These are phyloP conservation scores for Phytophthora sp. DNA, from an alignment of 352 stramenopile species.

Conservation along the genomic window DNA sequence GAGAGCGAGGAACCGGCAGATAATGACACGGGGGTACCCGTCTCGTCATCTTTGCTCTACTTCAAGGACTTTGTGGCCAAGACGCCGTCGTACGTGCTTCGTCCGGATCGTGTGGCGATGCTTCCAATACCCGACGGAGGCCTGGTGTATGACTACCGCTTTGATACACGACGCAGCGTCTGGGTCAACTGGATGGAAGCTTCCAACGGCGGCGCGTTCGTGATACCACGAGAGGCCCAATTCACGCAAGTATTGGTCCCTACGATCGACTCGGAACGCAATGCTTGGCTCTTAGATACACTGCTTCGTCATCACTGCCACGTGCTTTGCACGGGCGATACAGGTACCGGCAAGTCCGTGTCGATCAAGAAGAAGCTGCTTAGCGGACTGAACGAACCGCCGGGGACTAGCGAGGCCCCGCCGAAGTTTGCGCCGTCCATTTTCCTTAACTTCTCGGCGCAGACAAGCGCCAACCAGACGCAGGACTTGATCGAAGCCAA, in stretches of 20 bases:
- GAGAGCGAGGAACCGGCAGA: slow-evolving; percentile 30
- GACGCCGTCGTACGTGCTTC: slow-evolving; percentile 71
- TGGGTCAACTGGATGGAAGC: slow-evolving; percentile 87
- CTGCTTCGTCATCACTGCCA: slow-evolving; percentile 90
- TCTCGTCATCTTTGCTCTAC: slow-evolving; percentile 41
- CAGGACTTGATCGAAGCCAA: slow-evolving; percentile 95
- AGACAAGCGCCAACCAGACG: slow-evolving; percentile 94
- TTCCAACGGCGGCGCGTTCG: slow-evolving; percentile 40
- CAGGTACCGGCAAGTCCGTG: slow-evolving; percentile 94
- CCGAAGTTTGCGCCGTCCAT: slow-evolving; percentile 79
- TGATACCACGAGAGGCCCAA: slow-evolving; percentile 73
- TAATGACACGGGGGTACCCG: slow-evolving; percentile 30
- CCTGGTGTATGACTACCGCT: slow-evolving; percentile 92
- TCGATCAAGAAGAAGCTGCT: slow-evolving; percentile 94
- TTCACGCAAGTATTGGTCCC: slow-evolving; percentile 93
- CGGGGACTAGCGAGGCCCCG: slow-evolving; percentile 18
- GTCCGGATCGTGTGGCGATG: slow-evolving; percentile 34
- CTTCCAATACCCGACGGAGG: slow-evolving; percentile 65
- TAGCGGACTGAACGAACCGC: slow-evolving; percentile 67
- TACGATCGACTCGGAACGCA: slow-evolving; percentile 93
- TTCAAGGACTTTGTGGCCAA: slow-evolving; percentile 91
- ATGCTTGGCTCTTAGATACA: slow-evolving; percentile 91
- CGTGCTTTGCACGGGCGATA: slow-evolving; percentile 92
- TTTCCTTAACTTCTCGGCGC: slow-evolving; percentile 93
- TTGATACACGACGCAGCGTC: slow-evolving; percentile 82